Evolutionary conservation across 2,329 filamentous ascomycete species (phyloP).

Genomic region (Coniella vitis): DNA sequence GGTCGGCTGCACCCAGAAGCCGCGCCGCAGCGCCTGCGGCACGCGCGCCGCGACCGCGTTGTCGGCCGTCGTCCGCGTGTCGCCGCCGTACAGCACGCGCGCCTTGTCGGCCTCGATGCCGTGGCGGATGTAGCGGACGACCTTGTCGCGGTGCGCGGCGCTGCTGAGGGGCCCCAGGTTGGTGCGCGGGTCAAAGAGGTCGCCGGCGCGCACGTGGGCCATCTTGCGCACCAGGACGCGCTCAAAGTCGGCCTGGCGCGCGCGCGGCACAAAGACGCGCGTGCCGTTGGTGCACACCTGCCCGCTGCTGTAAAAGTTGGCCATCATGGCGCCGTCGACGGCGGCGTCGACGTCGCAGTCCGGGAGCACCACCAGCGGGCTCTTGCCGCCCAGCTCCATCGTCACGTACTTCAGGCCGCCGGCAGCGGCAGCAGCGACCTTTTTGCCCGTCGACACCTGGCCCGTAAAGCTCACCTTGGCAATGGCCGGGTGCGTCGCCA

Average conservation of each 20-base stretch:
- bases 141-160: constrained; percentile 67
- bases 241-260: constrained; percentile 63
- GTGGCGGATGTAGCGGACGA: constrained; percentile 67
- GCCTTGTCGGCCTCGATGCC: constrained; percentile 69
- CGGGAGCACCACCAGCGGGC: constrained; percentile 70
- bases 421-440: constrained; percentile 70
- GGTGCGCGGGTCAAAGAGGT: constrained; percentile 62
- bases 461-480: constrained; percentile 88
- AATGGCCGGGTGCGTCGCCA: constrained; percentile 65
- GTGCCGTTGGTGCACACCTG: constrained; percentile 94
- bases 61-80: constrained; percentile 42
- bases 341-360: constrained; percentile 73
- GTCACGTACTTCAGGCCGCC: constrained; percentile 83
- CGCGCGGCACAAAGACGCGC: constrained; percentile 69
- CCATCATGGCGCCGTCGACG: constrained; percentile 88
- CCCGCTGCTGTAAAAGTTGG: constrained; percentile 86
- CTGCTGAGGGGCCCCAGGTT: constrained; percentile 85
- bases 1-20: constrained; percentile 82
- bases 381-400: constrained; percentile 88
- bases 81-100: constrained; percentile 65
- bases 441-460: constrained; percentile 75
- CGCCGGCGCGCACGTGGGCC: constrained; percentile 60
- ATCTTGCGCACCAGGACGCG: constrained; percentile 63
- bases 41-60: too few relatives aligned
- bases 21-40: constrained; percentile 44